These are phyloP conservation scores for Drechmeria coniospora DNA, from an alignment of 2,329 filamentous ascomycete genomes.

Conservation along the genomic window DNA sequence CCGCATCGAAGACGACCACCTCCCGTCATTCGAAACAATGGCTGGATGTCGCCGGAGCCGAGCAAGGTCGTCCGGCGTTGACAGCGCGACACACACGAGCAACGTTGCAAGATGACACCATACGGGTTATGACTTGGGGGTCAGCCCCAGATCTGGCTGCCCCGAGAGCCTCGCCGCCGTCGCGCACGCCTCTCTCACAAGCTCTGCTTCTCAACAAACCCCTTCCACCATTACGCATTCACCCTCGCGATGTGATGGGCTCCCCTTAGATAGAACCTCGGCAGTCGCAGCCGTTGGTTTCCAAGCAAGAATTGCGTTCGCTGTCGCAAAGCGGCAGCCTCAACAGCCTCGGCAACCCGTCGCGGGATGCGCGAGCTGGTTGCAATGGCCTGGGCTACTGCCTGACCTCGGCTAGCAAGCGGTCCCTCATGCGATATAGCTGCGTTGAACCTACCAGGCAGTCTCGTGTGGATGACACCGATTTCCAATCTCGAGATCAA, in stretches of 20 bases:
- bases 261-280: conserved; percentile 6
- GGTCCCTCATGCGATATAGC: conserved; percentile 1
- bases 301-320: background rate
- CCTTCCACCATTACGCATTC: conserved; percentile 27
- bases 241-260: conserved; percentile 19
- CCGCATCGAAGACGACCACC: no score
- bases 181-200: conserved; percentile 5
- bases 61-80: no score
- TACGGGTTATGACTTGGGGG: no score
- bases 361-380: no score
- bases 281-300: conserved; percentile 1
- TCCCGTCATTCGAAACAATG: no score
- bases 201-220: conserved; percentile 16
- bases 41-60: no score
- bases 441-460: conserved; percentile 6
- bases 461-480: conserved; percentile 18
- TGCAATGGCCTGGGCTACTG: no score
- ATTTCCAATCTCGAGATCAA: conserved; percentile 18
- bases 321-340: background rate
- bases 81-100: no score
- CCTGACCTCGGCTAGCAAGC: background rate
- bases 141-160: conserved; percentile 13
- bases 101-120: no score
- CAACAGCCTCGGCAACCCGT: background rate
- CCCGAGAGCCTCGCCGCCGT: no score